Percentiles rank a stretch among this genome's conserved stretches.
These are phyloP conservation scores for Pythium rhizo-oryzae DNA, from an alignment of 352 stramenopile genomes.

Conservation along the genomic window DNA sequence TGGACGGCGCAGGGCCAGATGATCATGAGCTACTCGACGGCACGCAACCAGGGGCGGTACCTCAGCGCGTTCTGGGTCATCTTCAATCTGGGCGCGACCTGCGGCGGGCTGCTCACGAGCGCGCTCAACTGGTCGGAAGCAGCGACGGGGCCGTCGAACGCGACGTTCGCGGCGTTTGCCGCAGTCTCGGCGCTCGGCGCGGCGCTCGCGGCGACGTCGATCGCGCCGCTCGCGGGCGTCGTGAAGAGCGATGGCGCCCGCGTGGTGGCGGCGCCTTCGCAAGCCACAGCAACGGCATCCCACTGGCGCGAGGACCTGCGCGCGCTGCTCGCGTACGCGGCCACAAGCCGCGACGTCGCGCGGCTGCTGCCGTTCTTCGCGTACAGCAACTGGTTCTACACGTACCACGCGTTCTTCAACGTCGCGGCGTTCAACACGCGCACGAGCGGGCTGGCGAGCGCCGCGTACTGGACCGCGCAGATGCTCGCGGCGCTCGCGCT, in stretches of 20 bases:
- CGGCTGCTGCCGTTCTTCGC: constrained; percentile 48
- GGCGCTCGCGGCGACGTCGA: constrained; percentile 41
- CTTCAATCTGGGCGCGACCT: constrained; percentile 74
- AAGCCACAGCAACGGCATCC: too few species aligned
- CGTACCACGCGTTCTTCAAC: constrained; percentile 65
- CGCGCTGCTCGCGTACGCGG: constrained; percentile 14
- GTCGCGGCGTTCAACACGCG: constrained; percentile 45
- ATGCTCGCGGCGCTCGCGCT: constrained; percentile 40
- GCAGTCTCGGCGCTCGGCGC: constrained; percentile 51
- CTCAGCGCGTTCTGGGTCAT: constrained; percentile 80
- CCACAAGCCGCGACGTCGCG: constrained; percentile 23
- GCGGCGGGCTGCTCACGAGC: constrained; percentile 69
- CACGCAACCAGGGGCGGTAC: constrained; percentile 46
- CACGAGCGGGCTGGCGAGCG: constrained; percentile 39
- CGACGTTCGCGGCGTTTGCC: constrained; percentile 66
- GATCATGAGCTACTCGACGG: constrained; percentile 59
- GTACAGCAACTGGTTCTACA: constrained; percentile 76
- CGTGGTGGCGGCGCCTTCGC: constrained; percentile 7
- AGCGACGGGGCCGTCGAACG: constrained; percentile 26
- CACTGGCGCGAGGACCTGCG: constrained; percentile 10
- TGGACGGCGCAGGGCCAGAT: constrained; percentile 81
- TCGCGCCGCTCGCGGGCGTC: constrained; percentile 36
- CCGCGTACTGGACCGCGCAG: constrained; percentile 49
- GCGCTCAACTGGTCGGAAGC: constrained; percentile 37
- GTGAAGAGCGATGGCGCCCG: constrained; percentile 30